These are phyloP conservation scores for Stereum hirsutum DNA, from an alignment of 1,284 basidiomycete genomes.

Conservation along the genomic window DNA sequence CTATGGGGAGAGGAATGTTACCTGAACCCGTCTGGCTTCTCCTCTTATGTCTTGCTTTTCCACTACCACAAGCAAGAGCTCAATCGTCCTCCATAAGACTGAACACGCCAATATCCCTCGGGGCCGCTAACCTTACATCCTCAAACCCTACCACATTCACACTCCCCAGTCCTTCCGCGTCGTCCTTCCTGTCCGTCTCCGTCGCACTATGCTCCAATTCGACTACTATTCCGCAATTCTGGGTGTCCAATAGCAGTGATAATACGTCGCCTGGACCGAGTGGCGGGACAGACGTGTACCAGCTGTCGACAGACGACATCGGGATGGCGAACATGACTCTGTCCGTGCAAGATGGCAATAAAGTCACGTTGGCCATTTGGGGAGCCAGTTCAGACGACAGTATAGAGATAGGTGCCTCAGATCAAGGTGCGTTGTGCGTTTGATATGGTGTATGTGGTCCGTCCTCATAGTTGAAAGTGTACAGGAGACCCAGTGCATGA, in stretches of 20 bases:
- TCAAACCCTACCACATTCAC: constrained; percentile 11
- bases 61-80: not conserved
- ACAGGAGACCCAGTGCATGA: constrained; percentile 37
- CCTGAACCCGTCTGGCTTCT: constrained; percentile 1
- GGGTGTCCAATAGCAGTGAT: constrained; percentile 43
- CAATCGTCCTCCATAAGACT: not conserved
- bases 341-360: constrained; percentile 22
- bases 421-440: constrained; percentile 30
- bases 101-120: constrained; percentile 6
- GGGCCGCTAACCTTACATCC: constrained; percentile 7
- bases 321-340: constrained; percentile 56
- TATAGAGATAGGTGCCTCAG: constrained; percentile 52
- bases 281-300: constrained; percentile 35
- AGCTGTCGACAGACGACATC: constrained; percentile 35
- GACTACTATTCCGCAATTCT: constrained; percentile 35
- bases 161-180: constrained; percentile 24
- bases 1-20: not conserved
- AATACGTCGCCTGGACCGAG: constrained; percentile 28
- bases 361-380: constrained; percentile 42
- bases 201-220: constrained; percentile 44
- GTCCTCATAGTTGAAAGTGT: not conserved
- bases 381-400: constrained; percentile 25
- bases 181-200: constrained; percentile 39
- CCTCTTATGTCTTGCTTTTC: not conserved
- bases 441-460: constrained; percentile 1